Evolutionary conservation across 352 stramenopile genomes (phyloP), one percentile per base, ranked within the genome.

Genomic region (Vaucheria bursata): DNA sequence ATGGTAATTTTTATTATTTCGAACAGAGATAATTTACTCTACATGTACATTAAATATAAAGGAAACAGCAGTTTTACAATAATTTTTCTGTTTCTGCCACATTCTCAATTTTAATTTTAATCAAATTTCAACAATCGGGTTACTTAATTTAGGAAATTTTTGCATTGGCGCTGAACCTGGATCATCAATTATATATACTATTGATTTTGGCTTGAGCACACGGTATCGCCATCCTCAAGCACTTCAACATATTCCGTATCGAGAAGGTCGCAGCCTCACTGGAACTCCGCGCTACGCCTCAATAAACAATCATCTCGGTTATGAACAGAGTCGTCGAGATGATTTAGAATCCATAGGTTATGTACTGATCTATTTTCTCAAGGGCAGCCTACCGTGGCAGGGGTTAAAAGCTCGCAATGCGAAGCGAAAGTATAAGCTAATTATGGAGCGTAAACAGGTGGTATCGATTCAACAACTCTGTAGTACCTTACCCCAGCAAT

Each of bases 381-480:
- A 91, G 67, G 91, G 95, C 72, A 93, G 91, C 74, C 87, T 99
- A 72, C 95, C 95, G 66, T 99, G 95, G 95, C 95, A 99, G 85
- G 95, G 95, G 32, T 90, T 99, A 39, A 97, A 97, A 87, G 83
- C 83, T 3, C 85, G 75, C 1, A 94, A 94, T 82, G 93, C 91
- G 49, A 94, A 94, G 84, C 94, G 93, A 85, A 85, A 85, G 33
- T 85, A 85, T 73, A 83, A 85, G 86, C 93, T 97, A 78, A 98
- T 98, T 84, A 97, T 98, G 90, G 95, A 98, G 83, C 97, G 98
- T 88, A 98, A 98, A 87, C 96, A 98, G 87, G 92, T 91, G 82
- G 93, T 91, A 7, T 89, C 91, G 35, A 97, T 95, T 50, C 89
- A 93, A 67, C 89, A 95, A 74, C 86, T 96, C 1, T 96, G 91